Base-by-base conservation (phyloP, 2,329 filamentous ascomycete genomes). In the Pestalotiopsis sp. region DNA sequence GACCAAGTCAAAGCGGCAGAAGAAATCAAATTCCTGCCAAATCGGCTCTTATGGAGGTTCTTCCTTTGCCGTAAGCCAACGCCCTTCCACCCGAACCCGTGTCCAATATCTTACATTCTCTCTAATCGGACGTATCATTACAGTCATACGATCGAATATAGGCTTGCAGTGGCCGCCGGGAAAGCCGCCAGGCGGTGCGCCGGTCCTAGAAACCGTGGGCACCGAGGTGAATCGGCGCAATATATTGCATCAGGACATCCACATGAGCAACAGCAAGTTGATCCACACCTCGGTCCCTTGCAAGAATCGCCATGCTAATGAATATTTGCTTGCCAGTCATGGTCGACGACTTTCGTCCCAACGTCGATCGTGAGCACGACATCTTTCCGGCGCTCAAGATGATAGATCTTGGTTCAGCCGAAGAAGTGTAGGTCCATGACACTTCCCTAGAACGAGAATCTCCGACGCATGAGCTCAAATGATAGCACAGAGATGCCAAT, bases 11-110 rank as follows among this genome's bases (percentile, higher is more conserved):
- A n/a, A 39, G 59, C 17, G 9, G 27, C 13, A 7, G 31, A 52
- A 9, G 17, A 36, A 7, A 20, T 62, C 9, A 5, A 27, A 5
- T 2, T 17, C 9, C 36, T 62, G 59, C 59, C 59, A 6, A 62
- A 36, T 36, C 59, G 59, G 9, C 6, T 62, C 6, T 36, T 62
- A 4, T 62, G 59, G 59, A 39, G 59, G 17, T 36, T 62, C 17
- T 62, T 62, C 38, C 27, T 62, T n/a, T 62, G 59, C 59, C 31
- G 31, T 62, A n/a, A 61, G 56, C 56, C 4, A 17, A 27, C 31
- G 5, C 20, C 5, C 17, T 36, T 14, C 13, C 36, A 52, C 9
- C 17, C n/a, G 9, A 52, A 52, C n/a, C 6, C 17, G 1, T 2
- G 2, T 9, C 31, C 31, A 36, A 36, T 9, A 23, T 20, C 45